Evolutionary conservation across 192 early-diverging fungal genomes (phyloP), one percentile per base, ranked within the genome.

Genomic region (Diversispora epigaea): DNA sequence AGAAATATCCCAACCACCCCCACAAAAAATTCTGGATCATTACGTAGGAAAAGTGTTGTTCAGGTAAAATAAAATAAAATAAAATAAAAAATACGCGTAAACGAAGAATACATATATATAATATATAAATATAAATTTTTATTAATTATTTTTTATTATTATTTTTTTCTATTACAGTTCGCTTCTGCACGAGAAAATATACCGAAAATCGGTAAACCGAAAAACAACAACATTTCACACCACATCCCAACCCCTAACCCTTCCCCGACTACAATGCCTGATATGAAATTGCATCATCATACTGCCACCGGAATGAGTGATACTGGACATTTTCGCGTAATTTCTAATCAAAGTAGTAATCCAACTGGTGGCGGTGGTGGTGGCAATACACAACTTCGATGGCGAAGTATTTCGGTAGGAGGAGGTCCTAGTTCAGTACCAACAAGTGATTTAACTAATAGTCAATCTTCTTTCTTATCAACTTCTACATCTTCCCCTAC

Each of bases 211-310:
- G 22, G 50, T 25, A 54, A 71, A 71, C 39, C 68, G 4, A 71
- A 55, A 56, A 52, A 47, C 8, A 19, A 19, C 56, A 14, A 73
- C 32, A 73, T 73, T 57, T 58, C 71, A 17, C 60, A 19, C 56
- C 22, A 73, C 32, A 73, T 73, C 41, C 71, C 71, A 17, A 73
- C 71, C 12, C 71, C 71, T 40, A 61, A 44, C 47, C 71, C 71
- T 47, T 73, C 71, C 6, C 71, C 71, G 11, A 73, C 70, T 8
- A 60, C 57, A 47, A 61, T 73, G 8, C 40, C 55, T 1, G 44
- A 47, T 4, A 73, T 73, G 71, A 58, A 19, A 60, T 32, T 55
- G 62, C 17, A 52, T 54, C 68, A 69, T 54, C 44, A 19, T 22
- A n/a, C 44, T 52, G 21, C 25, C 25, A 32, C 25, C 45, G 39